These are phyloP conservation scores for Fusarium subglutinans DNA, from an alignment of 2,329 filamentous ascomycete genomes.

Conservation along the genomic window DNA sequence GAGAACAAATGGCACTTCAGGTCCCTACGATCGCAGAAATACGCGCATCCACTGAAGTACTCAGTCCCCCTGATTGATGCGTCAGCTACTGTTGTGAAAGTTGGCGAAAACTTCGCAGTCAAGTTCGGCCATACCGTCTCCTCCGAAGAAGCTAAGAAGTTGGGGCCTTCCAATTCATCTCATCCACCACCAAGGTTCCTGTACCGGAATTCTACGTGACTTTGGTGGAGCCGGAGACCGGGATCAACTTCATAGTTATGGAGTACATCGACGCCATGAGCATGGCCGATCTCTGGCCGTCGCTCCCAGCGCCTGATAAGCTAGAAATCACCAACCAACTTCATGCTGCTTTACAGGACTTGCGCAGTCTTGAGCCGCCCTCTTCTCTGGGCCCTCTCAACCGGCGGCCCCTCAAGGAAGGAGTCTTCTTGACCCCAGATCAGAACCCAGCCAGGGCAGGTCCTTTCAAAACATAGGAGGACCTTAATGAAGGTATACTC, in stretches of 20 bases:
- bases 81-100: neutral
- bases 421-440: neutral
- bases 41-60: neutral
- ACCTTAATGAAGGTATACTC: neutral
- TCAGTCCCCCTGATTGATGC: neutral
- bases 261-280: neutral
- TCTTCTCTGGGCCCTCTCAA: neutral
- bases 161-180: neutral
- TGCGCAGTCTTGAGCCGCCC: neutral
- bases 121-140: neutral
- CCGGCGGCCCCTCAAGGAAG: neutral
- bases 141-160: neutral
- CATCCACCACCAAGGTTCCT: neutral
- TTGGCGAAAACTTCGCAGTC: rapidly evolving
- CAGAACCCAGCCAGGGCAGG: rapidly evolving
- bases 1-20: rapidly evolving
- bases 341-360: neutral
- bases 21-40: neutral
- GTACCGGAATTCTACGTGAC: neutral
- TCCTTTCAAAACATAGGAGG: neutral
- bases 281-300: neutral
- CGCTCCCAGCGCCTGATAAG: neutral
- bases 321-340: neutral
- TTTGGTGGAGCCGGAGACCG: neutral
- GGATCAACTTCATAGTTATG: neutral